Evolutionary conservation across 2,329 filamentous ascomycete genomes (phyloP), one percentile per base, ranked within the genome.

Genomic region (Ophidiomyces ophidiicola): DNA sequence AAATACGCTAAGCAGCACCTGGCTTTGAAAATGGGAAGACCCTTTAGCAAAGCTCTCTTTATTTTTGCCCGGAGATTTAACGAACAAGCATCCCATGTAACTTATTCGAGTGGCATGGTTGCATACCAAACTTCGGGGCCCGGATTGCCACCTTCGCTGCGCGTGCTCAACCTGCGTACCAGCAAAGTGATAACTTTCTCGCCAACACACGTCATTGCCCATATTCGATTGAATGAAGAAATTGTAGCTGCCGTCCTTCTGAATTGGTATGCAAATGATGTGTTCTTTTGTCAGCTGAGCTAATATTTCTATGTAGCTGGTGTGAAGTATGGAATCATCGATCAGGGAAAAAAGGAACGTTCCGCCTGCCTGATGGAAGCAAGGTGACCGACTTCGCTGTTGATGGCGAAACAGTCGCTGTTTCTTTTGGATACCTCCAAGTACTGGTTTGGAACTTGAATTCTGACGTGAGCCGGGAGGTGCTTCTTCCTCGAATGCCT

Each of bases 281-380:
- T 12, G 18, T 4, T 23, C 52, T 20, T 45, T 43, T 1, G 35
- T 32, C 5, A 24, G 4, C 0, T 12, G 43, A 6, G n/a, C 20
- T 32, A 15, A 26, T 21, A 43, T 43, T 1, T 46, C 6, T 19
- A 15, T 20, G 14, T 23, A 58, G 55, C 19, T 49, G 51, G 20
- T 59, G 56, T 29, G 47, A 57, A 43, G 48, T 53, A n/a, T 60
- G 56, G 54, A 44, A 53, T 29, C 32, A 53, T 11, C 17, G 44
- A 8, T 51, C 49, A 2, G 42, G 48, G 11, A 42, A 50, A 12
- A 23, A 46, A 18, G 41, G 40, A 15, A 46, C 32, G 6, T 52
- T 60, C 28, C 56, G 55, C 18, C 18, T 60, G n/a, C 48, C 55
- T 6, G 20, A 25, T 3, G 24, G 33, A 18, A 7, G 3, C 8